Evolutionary conservation across 495 filamentous ascomycete genomes (phyloP).

Genomic region (Penicillium chermesinum): DNA sequence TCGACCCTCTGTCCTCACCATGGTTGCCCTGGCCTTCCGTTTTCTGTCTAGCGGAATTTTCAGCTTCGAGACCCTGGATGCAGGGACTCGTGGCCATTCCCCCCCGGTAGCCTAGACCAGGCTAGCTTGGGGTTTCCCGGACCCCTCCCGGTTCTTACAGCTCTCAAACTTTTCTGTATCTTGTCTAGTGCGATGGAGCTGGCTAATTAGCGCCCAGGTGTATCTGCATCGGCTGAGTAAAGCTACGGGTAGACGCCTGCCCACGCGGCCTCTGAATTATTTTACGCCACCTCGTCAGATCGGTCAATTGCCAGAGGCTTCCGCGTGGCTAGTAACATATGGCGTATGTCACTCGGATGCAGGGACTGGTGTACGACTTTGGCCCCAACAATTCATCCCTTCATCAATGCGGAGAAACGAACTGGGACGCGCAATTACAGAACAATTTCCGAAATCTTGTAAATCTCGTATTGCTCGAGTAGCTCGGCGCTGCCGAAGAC

Average conservation of each 20-base stretch:
- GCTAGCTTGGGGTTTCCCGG: conserved; percentile 6
- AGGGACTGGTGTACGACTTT: conserved; percentile 4
- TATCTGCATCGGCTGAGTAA: background rate
- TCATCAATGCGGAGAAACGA: background rate
- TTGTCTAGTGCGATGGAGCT: conserved; percentile 17
- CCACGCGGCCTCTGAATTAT: conserved; percentile 16
- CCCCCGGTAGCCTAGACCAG: conserved; percentile 6
- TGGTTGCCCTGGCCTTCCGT: background rate
- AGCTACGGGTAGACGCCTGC: conserved; percentile 5
- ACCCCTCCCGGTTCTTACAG: background rate
- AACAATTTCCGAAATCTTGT: conserved; percentile 4
- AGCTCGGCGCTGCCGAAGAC: too few species aligned
- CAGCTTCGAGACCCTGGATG: conserved; percentile 3
- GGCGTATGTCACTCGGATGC: background rate
- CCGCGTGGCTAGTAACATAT: conserved; percentile 7
- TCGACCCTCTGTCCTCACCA: too few species aligned
- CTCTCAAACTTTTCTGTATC: conserved; percentile 1
- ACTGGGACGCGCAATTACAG: background rate
- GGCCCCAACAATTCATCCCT: conserved; percentile 6
- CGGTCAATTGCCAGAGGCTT: conserved; percentile 1
- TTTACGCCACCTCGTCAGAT: background rate
- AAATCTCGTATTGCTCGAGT: too few species aligned
- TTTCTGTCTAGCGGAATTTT: conserved; percentile 2
- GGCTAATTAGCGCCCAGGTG: too few species aligned
- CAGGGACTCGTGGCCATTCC: conserved; percentile 25